Base-by-base conservation (phyloP, 2,329 filamentous ascomycete genomes). In the Botryosphaeria dothidea region DNA sequence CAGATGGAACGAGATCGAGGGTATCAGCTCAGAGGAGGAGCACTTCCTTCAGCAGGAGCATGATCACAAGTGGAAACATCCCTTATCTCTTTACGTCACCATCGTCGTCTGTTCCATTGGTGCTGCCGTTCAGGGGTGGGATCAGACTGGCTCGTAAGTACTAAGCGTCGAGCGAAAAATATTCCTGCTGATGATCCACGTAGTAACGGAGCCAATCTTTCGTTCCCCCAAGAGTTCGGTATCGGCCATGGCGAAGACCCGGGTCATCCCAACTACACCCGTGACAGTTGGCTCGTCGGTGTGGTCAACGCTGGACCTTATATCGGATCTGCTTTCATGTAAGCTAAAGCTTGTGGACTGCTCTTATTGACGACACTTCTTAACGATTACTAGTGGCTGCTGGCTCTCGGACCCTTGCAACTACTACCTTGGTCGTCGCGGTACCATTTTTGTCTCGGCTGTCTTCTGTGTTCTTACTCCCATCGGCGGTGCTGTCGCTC, bases 371-470 rank as follows among this genome's bases (percentile, higher is more conserved):
- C 19, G 9, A 15, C 6, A n/a, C 19, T 13, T 4, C 15, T 36
- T 56, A 11, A 61, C 41, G n/a, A 7, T 48, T 3, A 17, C 3
- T 9, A 64, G 62, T 27, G 88, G 90, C 23, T 92, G 89, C 76
- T 92, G 90, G 90, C 80, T 90, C 45, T 92, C 89, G 0, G 86
- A 88, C 41, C 90, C 90, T 0, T 83, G 92, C 75, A 92, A 92
- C 76, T 85, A 87, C 62, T 80, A 73, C 66, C 88, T 92, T 67
- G 91, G 90, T 15, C 86, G 90, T 57, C 84, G 89, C 2, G 90
- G 90, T 11, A 91, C 88, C n/a, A 93, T 94, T 67, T 93, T 92
- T 76, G 79, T 92, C 64, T 87, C 91, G 5, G 91, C 90, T 49
- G 85, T 90, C 68, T 88, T 93, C 73, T 84, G 84, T 67, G 84